These are phyloP conservation scores for Fennellomyces sp. DNA, from an alignment of 371 early-diverging fungal species.

Conservation along the genomic window DNA sequence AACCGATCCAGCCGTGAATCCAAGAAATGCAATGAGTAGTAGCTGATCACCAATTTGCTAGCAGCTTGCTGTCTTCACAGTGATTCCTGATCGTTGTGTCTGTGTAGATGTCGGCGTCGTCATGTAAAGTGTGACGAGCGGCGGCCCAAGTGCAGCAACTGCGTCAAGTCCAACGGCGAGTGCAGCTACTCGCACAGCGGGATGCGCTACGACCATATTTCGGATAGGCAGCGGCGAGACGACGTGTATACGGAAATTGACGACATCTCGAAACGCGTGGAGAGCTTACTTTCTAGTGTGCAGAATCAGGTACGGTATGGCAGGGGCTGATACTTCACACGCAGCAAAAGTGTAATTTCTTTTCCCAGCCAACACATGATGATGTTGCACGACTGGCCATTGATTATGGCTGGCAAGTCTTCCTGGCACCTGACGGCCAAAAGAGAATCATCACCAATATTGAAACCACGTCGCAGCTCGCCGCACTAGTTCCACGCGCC, in stretches of 20 bases:
- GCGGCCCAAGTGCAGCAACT: constrained; percentile 23
- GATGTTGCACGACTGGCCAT: constrained; percentile 23
- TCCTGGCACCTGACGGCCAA: constrained; percentile 15
- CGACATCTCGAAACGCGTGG: constrained; percentile 25
- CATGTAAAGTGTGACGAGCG: constrained; percentile 30
- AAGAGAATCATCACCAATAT: constrained; percentile 24
- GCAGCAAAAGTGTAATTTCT: background rate
- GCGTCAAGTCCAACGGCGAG: constrained; percentile 20
- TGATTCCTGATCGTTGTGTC: background rate
- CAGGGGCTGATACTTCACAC: background rate
- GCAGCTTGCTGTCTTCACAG: background rate
- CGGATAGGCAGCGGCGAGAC: constrained; percentile 22
- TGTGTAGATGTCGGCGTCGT: constrained; percentile 25
- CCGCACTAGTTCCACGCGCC: constrained; percentile 20
- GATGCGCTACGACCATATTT: constrained; percentile 29
- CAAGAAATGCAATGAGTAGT: constrained; percentile 28
- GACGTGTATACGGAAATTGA: constrained; percentile 30
- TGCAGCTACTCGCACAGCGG: constrained; percentile 27
- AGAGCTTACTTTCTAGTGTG: constrained; percentile 10
- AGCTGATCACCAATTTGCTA: background rate
- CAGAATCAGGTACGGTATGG: constrained; percentile 11
- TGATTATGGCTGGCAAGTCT: constrained; percentile 27
- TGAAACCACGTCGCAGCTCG: constrained; percentile 20
- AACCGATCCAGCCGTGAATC: constrained; percentile 21
- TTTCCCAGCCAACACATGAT: constrained; percentile 14